A percentile compares a stretch with the other conserved stretches of the same genome.
Evolutionary conservation across 2,329 filamentous ascomycete genomes (phyloP).

Genomic region (Tricladium varicosporioides): DNA sequence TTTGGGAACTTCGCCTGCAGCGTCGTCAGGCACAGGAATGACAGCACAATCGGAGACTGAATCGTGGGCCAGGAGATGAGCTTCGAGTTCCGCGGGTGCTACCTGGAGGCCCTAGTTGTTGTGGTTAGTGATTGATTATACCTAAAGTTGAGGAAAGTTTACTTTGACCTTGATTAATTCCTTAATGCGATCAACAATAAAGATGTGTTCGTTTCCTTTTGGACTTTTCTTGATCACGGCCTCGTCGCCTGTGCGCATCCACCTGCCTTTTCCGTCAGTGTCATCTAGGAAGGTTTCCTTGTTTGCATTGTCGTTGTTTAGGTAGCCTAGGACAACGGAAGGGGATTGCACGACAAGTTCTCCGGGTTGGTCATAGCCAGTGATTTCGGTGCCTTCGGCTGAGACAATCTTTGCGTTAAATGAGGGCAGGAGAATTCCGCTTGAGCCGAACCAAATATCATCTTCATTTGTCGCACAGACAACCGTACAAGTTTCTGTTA

Average conservation of each 20-base stretch:
- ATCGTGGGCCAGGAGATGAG: slow-evolving; percentile 72
- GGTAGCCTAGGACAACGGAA: slow-evolving; percentile 75
- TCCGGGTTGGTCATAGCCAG: slow-evolving; percentile 68
- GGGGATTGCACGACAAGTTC: slow-evolving; percentile 79
- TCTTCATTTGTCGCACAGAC: slow-evolving; percentile 56
- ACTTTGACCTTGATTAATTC: slow-evolving; percentile 73
- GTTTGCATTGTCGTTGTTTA: slow-evolving; percentile 83
- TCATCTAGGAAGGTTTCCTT: slow-evolving; percentile 71
- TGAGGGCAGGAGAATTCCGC: slow-evolving; percentile 66
- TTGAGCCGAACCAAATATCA: slow-evolving; percentile 71
- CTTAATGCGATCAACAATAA: slow-evolving; percentile 81
- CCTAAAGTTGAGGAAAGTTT: slow-evolving; percentile 33
- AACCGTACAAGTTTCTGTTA: slow-evolving; percentile 76
- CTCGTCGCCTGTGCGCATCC: slow-evolving; percentile 85
- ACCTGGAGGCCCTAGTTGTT: slow-evolving; percentile 69
- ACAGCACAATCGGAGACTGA: slow-evolving; percentile 77
- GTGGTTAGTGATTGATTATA: slow-evolving; percentile 6
- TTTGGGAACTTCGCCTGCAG: slow-evolving; percentile 52
- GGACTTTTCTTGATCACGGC: slow-evolving; percentile 34
- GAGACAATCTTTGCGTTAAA: slow-evolving; percentile 65
- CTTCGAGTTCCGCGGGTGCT: slow-evolving; percentile 79
- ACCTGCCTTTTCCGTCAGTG: slow-evolving; percentile 62
- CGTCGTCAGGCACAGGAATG: slow-evolving; percentile 65
- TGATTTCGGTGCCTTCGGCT: slow-evolving; percentile 67
- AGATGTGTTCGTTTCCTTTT: slow-evolving; percentile 73